Percentiles rank a stretch among this genome's conserved stretches.
These are phyloP conservation scores for Silene coronaria DNA, from an alignment of 179 eudicot species.

Conservation along the genomic window DNA sequence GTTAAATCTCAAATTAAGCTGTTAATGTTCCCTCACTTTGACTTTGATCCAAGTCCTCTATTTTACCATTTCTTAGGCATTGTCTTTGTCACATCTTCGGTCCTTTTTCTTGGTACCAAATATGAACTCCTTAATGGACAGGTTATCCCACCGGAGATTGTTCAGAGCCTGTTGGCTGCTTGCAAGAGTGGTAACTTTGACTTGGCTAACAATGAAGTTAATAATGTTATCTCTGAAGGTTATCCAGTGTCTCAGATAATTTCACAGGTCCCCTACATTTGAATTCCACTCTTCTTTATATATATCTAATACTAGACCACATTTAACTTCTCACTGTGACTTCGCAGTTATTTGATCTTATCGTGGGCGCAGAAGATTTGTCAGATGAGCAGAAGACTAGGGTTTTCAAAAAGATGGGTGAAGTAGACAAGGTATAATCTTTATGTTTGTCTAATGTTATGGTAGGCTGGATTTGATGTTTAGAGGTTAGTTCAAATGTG, in stretches of 20 bases:
- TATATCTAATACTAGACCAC: not conserved
- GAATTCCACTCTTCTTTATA: not conserved
- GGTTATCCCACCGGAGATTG: slow-evolving; percentile 77
- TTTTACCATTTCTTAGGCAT: not conserved
- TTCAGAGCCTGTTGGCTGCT: slow-evolving; percentile 57
- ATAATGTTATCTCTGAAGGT: slow-evolving; percentile 74
- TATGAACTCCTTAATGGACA: slow-evolving; percentile 25
- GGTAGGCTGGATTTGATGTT: not conserved
- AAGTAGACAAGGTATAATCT: slow-evolving; percentile 64
- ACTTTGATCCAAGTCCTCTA: not conserved
- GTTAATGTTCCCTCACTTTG: not conserved
- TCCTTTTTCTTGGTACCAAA: slow-evolving; percentile 1
- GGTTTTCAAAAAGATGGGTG: slow-evolving; percentile 72
- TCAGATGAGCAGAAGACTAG: slow-evolving; percentile 87
- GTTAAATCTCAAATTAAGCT: not conserved
- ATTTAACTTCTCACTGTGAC: slow-evolving; percentile 12
- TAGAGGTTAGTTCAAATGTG: not conserved
- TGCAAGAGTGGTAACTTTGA: slow-evolving; percentile 86
- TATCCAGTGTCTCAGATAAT: slow-evolving; percentile 89
- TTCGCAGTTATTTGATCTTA: slow-evolving; percentile 70
- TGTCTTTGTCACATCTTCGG: not conserved
- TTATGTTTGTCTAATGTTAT: not conserved
- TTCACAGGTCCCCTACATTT: slow-evolving; percentile 52
- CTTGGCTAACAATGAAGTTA: slow-evolving; percentile 71
- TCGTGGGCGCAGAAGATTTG: slow-evolving; percentile 52